Percentiles rank a stretch among this genome's conserved stretches.
These are phyloP conservation scores for Saccharomycopsis synnaedendra DNA, from an alignment of 805 yeast genomes.

Conservation along the genomic window DNA sequence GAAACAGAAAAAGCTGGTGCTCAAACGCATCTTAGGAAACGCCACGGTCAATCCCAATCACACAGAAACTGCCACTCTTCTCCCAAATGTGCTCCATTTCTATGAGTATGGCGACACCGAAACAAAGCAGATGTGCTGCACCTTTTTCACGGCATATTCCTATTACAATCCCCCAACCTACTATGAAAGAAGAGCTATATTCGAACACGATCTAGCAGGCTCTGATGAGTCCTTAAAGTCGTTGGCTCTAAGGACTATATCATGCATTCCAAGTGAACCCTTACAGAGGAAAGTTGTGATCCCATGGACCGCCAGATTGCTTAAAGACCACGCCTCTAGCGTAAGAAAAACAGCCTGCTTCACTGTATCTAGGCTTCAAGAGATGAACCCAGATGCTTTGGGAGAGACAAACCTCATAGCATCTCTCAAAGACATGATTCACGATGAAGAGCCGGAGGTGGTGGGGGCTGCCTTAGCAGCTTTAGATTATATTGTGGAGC, in stretches of 20 bases:
- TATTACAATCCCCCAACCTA: slow-evolving; percentile 46
- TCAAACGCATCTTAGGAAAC: slow-evolving; percentile 73
- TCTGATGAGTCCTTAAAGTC: slow-evolving; percentile 30
- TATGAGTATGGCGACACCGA: slow-evolving; percentile 55
- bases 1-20: slow-evolving; percentile 32
- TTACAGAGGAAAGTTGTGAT: slow-evolving; percentile 28
- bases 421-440: slow-evolving; percentile 38
- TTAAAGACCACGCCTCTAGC: slow-evolving; percentile 39
- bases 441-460: slow-evolving; percentile 47
- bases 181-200: slow-evolving; percentile 40
- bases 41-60: slow-evolving; percentile 57
- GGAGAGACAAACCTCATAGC: slow-evolving; percentile 33
- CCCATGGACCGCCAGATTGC: slow-evolving; percentile 23
- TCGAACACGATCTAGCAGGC: slow-evolving; percentile 24
- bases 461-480: slow-evolving; percentile 69
- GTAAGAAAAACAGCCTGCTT: slow-evolving; percentile 63
- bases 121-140: slow-evolving; percentile 58
- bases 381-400: slow-evolving; percentile 36
- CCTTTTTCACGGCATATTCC: slow-evolving; percentile 53
- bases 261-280: slow-evolving; percentile 42
- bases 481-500: slow-evolving; percentile 52
- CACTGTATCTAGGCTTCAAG: slow-evolving; percentile 58
- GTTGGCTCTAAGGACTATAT: slow-evolving; percentile 51
- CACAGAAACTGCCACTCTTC: slow-evolving; percentile 56
- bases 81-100: slow-evolving; percentile 48